Base-by-base conservation (phyloP, 208 protist genomes). In the Angomonas deanei region DNA sequence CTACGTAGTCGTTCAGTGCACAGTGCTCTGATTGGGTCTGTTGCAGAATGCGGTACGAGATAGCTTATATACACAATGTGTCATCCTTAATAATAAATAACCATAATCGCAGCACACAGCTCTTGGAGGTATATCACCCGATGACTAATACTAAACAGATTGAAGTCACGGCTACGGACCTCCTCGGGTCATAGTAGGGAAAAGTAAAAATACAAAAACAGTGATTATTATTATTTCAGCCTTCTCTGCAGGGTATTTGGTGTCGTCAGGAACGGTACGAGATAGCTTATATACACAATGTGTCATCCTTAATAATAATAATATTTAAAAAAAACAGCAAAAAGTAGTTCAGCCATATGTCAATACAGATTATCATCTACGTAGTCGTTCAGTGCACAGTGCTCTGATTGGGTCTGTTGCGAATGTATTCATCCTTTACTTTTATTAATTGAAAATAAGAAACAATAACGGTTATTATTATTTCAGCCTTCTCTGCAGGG, bases 401-500 rank as follows among this genome's bases (percentile, higher is more conserved):
- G n/a, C n/a, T 53, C n/a, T 28, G 47, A 26, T n/a, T n/a, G 23
- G 8, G 19, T 26, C 47, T 28, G 36, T 42, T 42, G 8, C n/a
- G n/a, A n/a, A 42, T 42, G 8, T 42, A 42, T 42, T 42, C 36
- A 42, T 42, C 36, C 36, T 42, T 42, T 42, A 42, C 15, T 42
- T 42, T 42, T n/a, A 42, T 42, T 42, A 42, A 42, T 42, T 42
- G 8, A n/a, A 42, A n/a, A n/a, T n/a, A n/a, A n/a, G n/a, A n/a
- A n/a, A n/a, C n/a, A n/a, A n/a, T n/a, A n/a, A n/a, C n/a, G n/a
- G n/a, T n/a, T n/a, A 42, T 42, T 42, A n/a, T 8, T 42, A 15
- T 42, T 53, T 53, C 47, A 53, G 47, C 11, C 47, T 53, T 53
- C 23, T 53, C 47, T 53, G 47, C 47, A n/a, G 34, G 47, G 47